Base-by-base conservation (phyloP, 495 filamentous ascomycete species). In the Venustampulla echinocandica region DNA sequence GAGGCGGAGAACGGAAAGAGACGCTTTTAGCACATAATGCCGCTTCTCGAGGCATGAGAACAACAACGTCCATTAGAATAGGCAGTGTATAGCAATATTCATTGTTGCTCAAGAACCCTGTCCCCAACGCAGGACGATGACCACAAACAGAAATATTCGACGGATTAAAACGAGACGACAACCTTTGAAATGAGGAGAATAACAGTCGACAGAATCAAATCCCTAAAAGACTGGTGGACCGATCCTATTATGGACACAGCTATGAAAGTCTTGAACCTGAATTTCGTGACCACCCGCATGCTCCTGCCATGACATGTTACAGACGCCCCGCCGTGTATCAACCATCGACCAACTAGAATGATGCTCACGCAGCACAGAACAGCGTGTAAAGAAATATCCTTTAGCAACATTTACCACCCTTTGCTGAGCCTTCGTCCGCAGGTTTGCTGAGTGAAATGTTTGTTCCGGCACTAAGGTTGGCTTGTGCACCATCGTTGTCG, bases 351-450 rank as follows among this genome's bases (percentile, higher is more conserved):
- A 49, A 53, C 42, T 49, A 49, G 44, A 46, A 36, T 47, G n/a
- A 53, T 49, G 45, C 56, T 34, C 35, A 45, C 32, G 41, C 27
- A 40, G 20, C 38, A 22, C 27, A 40, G 46, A 46, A 44, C 19
- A 22, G 23, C 9, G 22, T 52, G 38, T 10, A 41, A n/a, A n/a
- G n/a, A n/a, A n/a, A n/a, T n/a, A 28, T 53, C 36, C 32, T 28
- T 39, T 84, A 95, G 69, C 92, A 98, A 75, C 92, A 98, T 64
- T 82, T 81, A 42, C 86, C 84, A 57, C 80, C 77, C 70, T 90
- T 86, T 58, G 77, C 74, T 57, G 87, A 76, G 54, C 77, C 70
- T 59, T 92, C 85, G 49, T 75, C 70, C 27, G 81, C 75, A 23
- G 85, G 75, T 60, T 87, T 82, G 76, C 78, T 88, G 62, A 96